These are phyloP conservation scores for Alisma plantagoaquatica DNA, from an alignment of 106 monocot species.

Conservation along the genomic window DNA sequence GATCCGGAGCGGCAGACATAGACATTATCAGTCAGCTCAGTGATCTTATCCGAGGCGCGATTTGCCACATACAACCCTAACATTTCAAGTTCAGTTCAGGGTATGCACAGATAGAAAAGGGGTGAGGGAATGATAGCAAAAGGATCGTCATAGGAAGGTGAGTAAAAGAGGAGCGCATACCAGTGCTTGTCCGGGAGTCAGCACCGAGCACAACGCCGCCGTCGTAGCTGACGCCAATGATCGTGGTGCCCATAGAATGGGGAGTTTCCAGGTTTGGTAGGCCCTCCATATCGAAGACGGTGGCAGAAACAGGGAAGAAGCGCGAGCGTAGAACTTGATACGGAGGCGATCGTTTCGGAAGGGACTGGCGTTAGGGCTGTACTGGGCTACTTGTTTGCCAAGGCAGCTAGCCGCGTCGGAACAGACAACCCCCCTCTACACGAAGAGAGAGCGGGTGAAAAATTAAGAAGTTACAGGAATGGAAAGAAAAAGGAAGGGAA, in stretches of 20 bases:
- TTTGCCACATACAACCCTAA: constrained; percentile 35
- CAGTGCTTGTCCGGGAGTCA: constrained; percentile 40
- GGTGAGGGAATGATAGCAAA: background rate
- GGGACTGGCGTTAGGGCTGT: background rate
- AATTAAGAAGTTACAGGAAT: background rate
- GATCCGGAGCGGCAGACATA: constrained; percentile 38
- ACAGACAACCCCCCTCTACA: background rate
- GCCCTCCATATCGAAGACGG: no score
- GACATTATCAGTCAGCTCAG: constrained; percentile 28
- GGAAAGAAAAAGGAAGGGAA: background rate
- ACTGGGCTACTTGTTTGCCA: background rate
- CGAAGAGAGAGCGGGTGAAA: background rate
- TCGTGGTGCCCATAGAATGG: constrained; percentile 33
- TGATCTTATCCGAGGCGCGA: constrained; percentile 40
- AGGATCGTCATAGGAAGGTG: background rate
- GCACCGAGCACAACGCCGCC: constrained; percentile 36
- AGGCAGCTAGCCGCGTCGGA: background rate
- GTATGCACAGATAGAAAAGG: background rate
- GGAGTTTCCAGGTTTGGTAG: constrained; percentile 13
- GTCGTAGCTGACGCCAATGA: constrained; percentile 29
- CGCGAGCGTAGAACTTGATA: no score
- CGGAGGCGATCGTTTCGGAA: constrained; percentile 4
- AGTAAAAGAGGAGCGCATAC: constrained; percentile 2
- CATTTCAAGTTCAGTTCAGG: background rate
- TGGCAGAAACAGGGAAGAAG: no score